Conservation (phyloP, 2,329 filamentous ascomycete genomes). For the Colletotrichum incanum region DNA sequence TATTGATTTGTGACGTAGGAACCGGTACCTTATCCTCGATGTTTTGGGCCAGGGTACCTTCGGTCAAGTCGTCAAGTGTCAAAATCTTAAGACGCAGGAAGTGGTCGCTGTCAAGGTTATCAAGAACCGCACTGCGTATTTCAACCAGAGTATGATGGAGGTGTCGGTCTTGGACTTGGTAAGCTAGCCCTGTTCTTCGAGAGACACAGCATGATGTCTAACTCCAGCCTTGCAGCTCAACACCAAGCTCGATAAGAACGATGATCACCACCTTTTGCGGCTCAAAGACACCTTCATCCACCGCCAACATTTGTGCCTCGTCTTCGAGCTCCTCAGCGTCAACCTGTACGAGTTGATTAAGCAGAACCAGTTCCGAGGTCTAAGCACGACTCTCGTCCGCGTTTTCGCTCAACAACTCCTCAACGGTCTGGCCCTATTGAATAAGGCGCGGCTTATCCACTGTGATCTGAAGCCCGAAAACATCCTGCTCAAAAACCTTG, state of each 20-base stretch:
- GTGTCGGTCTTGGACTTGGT: constrained; percentile 97
- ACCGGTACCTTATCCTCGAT: constrained; percentile 96
- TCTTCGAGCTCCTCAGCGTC: constrained; percentile 96
- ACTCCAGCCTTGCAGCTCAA: constrained; percentile 77
- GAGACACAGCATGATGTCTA: constrained; percentile 8
- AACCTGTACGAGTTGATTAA: constrained; percentile 99
- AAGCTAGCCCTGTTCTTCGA: constrained; percentile 50
- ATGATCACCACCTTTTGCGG: constrained; percentile 94
- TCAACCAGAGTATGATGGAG: constrained; percentile 99
- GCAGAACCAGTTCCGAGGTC: constrained; percentile 97
- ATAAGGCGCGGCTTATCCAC: constrained; percentile 97
- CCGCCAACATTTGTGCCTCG: constrained; percentile 94
- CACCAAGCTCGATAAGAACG: constrained; percentile 98
- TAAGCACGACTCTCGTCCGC: constrained; percentile 96
- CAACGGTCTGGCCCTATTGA: constrained; percentile 91
- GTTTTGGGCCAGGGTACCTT: constrained; percentile 98
- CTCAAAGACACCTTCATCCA: constrained; percentile 99
- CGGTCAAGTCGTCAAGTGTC: constrained; percentile 98
- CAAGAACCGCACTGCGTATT: constrained; percentile 98
- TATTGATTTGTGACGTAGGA: constrained; percentile 65
- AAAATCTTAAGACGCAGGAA: constrained; percentile 98
- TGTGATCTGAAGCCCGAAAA: constrained; percentile 99
- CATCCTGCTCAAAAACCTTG: constrained; percentile 96
- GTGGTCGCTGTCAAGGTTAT: constrained; percentile 99
- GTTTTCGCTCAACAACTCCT: constrained; percentile 98